These are phyloP conservation scores for Eucalyptus regnans DNA, from an alignment of 345 rosid species.

Conservation along the genomic window DNA sequence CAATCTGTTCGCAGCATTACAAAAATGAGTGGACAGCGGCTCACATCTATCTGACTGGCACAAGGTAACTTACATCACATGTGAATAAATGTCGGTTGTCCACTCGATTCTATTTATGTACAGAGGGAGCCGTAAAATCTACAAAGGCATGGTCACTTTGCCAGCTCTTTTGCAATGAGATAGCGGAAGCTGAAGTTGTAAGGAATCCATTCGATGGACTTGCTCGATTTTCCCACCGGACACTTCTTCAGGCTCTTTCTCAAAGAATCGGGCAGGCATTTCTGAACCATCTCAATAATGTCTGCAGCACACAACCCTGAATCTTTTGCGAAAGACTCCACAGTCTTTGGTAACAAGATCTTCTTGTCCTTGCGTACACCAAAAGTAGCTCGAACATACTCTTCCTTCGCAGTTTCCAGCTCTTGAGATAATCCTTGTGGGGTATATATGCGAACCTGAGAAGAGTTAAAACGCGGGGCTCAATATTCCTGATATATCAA, in stretches of 20 bases:
- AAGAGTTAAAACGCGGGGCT: background rate
- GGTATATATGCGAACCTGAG: slow-evolving; percentile 77
- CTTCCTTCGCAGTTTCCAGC: slow-evolving; percentile 80
- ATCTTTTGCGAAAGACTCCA: slow-evolving; percentile 72
- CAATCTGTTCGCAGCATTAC: background rate
- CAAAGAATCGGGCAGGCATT: slow-evolving; percentile 49
- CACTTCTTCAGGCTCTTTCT: slow-evolving; percentile 40
- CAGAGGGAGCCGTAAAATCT: background rate
- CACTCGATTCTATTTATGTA: background rate
- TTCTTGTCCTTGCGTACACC: slow-evolving; percentile 63
- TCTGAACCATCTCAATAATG: slow-evolving; percentile 57
- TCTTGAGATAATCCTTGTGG: slow-evolving; percentile 68
- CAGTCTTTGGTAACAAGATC: slow-evolving; percentile 65
- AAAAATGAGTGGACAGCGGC: background rate
- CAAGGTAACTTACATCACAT: background rate
- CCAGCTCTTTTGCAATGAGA: slow-evolving; percentile 73
- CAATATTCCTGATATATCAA: background rate
- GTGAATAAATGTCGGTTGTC: background rate
- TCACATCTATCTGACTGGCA: background rate
- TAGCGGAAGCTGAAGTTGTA: slow-evolving; percentile 80
- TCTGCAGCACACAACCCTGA: slow-evolving; percentile 41
- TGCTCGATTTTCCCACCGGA: slow-evolving; percentile 44
- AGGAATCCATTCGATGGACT: slow-evolving; percentile 82
- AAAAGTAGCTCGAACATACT: slow-evolving; percentile 68
- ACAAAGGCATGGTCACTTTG: slow-evolving; percentile 16